Percentiles rank a stretch among this genome's conserved stretches.
These are phyloP conservation scores for Mycogone perniciosa DNA, from an alignment of 2,329 filamentous ascomycete genomes.

Conservation along the genomic window DNA sequence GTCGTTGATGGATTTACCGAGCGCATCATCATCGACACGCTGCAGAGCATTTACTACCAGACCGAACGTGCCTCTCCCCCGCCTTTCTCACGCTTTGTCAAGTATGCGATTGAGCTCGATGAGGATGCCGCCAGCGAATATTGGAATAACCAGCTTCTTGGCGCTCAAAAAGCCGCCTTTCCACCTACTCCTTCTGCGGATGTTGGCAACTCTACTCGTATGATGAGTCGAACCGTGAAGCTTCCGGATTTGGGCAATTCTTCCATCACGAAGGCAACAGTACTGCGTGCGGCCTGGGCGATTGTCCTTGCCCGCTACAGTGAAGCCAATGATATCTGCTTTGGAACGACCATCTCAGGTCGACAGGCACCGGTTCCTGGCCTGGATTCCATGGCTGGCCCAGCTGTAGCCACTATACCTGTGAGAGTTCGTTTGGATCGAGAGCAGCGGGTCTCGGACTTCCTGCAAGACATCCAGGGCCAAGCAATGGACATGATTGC, in stretches of 20 bases:
- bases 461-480: slow-evolving; percentile 17
- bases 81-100: slow-evolving; percentile 1
- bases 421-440: background rate
- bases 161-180: background rate
- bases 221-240: background rate
- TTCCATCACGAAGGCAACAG: slow-evolving; percentile 12
- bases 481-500: slow-evolving; percentile 18
- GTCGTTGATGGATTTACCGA: slow-evolving; percentile 5
- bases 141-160: background rate
- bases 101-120: background rate
- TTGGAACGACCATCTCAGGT: slow-evolving; percentile 17
- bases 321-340: slow-evolving; percentile 13
- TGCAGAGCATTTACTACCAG: background rate
- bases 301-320: slow-evolving; percentile 14
- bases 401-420: slow-evolving; percentile 1
- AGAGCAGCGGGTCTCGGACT: background rate
- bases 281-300: slow-evolving; percentile 18
- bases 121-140: background rate
- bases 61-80: slow-evolving; percentile 10
- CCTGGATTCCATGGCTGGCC: background rate
- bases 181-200: background rate
- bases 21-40: background rate
- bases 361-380: slow-evolving; percentile 4
- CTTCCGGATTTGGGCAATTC: background rate
- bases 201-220: too few species aligned